phyloP scores from a whole-genome alignment of 192 early-diverging fungal genomes.

The Podila epicladia region DNA sequence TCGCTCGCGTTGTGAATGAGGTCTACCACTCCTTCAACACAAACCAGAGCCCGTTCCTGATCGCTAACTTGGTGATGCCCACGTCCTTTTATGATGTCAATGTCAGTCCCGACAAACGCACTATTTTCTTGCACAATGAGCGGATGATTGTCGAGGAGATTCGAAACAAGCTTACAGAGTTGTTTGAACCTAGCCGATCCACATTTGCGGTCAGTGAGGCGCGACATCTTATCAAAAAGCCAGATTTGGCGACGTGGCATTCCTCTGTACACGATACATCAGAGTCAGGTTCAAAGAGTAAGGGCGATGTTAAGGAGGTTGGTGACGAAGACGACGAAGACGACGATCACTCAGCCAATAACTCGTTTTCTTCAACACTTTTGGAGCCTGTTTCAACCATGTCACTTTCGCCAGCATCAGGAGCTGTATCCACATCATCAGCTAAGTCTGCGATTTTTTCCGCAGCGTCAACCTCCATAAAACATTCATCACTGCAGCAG shows the following conservation, averaged over 20 bases:
- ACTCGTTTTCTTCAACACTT: background rate
- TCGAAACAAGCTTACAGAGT: constrained; percentile 54
- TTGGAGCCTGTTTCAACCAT: background rate
- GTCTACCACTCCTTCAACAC: constrained; percentile 74
- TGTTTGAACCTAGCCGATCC: constrained; percentile 69
- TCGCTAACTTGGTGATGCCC: constrained; percentile 71
- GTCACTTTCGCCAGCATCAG: background rate
- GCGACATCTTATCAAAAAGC: constrained; percentile 38
- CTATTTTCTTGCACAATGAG: constrained; percentile 87
- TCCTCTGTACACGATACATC: background rate
- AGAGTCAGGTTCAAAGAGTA: background rate
- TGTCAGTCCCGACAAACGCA: constrained; percentile 95
- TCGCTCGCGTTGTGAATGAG: constrained; percentile 84
- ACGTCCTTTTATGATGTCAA: constrained; percentile 87
- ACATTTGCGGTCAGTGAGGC: constrained; percentile 52
- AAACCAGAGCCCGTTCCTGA: constrained; percentile 82
- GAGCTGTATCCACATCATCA: background rate
- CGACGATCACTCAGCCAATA: background rate
- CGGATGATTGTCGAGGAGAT: constrained; percentile 60
- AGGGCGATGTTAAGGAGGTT: background rate
- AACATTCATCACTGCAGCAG: background rate
- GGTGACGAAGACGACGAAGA: constrained; percentile 1
- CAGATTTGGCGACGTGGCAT: constrained; percentile 20
- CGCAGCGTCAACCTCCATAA: background rate
- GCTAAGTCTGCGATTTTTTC: background rate